These are phyloP conservation scores for Copromyces sp. DNA, from an alignment of 495 filamentous ascomycete genomes.

Conservation along the genomic window DNA sequence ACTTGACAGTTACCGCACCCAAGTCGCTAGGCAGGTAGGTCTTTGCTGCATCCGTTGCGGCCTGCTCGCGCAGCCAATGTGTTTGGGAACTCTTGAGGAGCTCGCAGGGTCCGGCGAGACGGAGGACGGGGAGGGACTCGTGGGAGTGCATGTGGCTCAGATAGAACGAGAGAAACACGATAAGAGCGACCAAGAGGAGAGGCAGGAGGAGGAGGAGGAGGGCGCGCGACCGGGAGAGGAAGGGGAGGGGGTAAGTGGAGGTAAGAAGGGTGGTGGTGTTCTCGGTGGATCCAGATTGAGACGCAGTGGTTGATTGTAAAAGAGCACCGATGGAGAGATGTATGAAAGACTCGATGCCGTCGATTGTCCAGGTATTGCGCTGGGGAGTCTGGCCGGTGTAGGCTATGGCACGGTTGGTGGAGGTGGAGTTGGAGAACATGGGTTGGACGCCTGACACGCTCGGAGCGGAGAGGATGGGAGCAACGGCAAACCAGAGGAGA, in stretches of 20 bases:
- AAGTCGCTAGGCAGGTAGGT: constrained; percentile 15
- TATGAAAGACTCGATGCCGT: constrained; percentile 16
- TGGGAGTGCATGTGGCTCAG: neutral
- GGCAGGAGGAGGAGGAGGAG: constrained; percentile 14
- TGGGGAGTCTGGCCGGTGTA: constrained; percentile 6
- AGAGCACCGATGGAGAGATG: constrained; percentile 19
- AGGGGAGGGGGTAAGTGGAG: neutral
- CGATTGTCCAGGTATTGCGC: constrained; percentile 17
- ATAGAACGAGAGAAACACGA: constrained; percentile 3
- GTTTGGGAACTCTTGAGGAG: constrained; percentile 22
- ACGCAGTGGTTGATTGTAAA: constrained; percentile 11
- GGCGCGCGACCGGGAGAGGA: constrained; percentile 4
- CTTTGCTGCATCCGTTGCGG: constrained; percentile 16
- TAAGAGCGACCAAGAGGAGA: constrained; percentile 4
- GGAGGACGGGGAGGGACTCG: constrained; percentile 19
- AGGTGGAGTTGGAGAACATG: constrained; percentile 19
- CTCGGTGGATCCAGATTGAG: neutral
- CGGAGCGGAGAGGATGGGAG: constrained; percentile 13
- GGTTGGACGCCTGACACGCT: constrained; percentile 20
- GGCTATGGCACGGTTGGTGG: constrained; percentile 8
- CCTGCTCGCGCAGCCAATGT: constrained; percentile 10
- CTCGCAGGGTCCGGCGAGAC: constrained; percentile 8
- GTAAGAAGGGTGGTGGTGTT: neutral
- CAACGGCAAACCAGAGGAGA: constrained; percentile 22
- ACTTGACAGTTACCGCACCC: constrained; percentile 10